These are phyloP conservation scores for Lojkania enalia DNA, from an alignment of 2,329 filamentous ascomycete species.

Conservation along the genomic window DNA sequence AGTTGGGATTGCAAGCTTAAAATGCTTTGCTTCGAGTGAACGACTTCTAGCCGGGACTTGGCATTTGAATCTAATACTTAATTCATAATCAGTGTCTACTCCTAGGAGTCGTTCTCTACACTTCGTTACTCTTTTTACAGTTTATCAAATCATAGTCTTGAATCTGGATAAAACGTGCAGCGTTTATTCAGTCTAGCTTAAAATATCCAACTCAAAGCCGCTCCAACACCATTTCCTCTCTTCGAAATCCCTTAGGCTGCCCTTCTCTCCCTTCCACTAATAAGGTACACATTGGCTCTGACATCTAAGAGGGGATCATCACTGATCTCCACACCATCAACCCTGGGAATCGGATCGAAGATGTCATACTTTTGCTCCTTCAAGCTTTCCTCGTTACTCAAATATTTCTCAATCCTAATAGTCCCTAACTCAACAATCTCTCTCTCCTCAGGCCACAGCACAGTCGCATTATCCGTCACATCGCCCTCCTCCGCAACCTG, in stretches of 20 bases:
- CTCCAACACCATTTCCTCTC: neutral
- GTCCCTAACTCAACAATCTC: slow-evolving; percentile 56
- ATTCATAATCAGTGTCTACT: too few relatives aligned
- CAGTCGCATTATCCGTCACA: slow-evolving; percentile 52
- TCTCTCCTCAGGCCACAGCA: slow-evolving; percentile 58
- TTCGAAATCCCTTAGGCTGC: slow-evolving; percentile 35
- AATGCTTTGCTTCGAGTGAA: too few relatives aligned
- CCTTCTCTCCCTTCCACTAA: slow-evolving; percentile 58
- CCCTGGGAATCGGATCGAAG: slow-evolving; percentile 61
- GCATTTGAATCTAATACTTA: too few relatives aligned
- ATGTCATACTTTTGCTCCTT: slow-evolving; percentile 57
- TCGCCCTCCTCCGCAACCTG: slow-evolving; percentile 57
- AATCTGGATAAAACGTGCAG: too few relatives aligned
- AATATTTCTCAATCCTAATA: slow-evolving; percentile 49
- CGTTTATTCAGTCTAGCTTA: neutral
- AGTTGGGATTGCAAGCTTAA: too few relatives aligned
- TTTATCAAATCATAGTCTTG: too few relatives aligned
- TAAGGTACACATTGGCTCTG: slow-evolving; percentile 59
- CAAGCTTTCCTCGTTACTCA: slow-evolving; percentile 46
- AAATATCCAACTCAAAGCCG: neutral
- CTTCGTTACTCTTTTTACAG: too few relatives aligned
- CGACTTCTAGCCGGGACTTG: too few relatives aligned
- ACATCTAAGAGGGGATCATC: slow-evolving; percentile 61
- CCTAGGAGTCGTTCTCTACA: too few relatives aligned
- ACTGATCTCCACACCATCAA: slow-evolving; percentile 57